Percentiles rank a stretch among this genome's conserved stretches.
These are phyloP conservation scores for Leccinum ponderosum DNA, from an alignment of 1,284 basidiomycete species.

Conservation along the genomic window DNA sequence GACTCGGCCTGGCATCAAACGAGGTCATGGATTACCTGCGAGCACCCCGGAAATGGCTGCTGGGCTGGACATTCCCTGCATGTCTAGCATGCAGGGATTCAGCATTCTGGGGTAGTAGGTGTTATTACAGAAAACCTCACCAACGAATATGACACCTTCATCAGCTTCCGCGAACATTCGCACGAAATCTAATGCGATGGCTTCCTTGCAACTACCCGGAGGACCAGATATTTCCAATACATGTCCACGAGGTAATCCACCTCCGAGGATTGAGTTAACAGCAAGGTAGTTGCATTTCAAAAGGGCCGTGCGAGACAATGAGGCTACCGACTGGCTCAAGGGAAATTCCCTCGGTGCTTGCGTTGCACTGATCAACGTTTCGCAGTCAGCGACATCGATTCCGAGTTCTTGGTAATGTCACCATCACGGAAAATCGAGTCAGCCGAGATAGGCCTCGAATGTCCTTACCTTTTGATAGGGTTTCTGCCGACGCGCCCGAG, in stretches of 20 bases:
- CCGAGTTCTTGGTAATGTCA: slow-evolving; percentile 42
- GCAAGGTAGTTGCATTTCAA: slow-evolving; percentile 41
- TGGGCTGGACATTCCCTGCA: slow-evolving; percentile 64
- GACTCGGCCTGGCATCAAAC: slow-evolving; percentile 5
- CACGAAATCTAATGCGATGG: slow-evolving; percentile 49
- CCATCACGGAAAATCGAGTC: neutral
- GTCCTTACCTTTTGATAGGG: slow-evolving; percentile 44
- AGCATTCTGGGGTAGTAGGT: slow-evolving; percentile 5
- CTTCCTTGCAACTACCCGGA: slow-evolving; percentile 66
- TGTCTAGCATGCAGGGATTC: slow-evolving; percentile 41
- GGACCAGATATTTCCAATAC: slow-evolving; percentile 74
- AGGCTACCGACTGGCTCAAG: slow-evolving; percentile 58
- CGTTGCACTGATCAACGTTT: slow-evolving; percentile 44
- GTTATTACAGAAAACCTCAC: slow-evolving; percentile 38
- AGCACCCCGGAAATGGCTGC: slow-evolving; percentile 44
- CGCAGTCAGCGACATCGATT: slow-evolving; percentile 43
- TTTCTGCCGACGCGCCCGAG: slow-evolving; percentile 38
- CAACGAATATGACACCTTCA: slow-evolving; percentile 60
- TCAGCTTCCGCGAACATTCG: slow-evolving; percentile 44
- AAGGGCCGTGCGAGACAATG: slow-evolving; percentile 37
- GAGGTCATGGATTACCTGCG: slow-evolving; percentile 38
- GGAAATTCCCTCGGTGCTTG: slow-evolving; percentile 37
- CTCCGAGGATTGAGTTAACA: slow-evolving; percentile 57
- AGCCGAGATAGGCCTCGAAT: slow-evolving; percentile 1
- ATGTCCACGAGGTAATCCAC: slow-evolving; percentile 58